These are phyloP conservation scores for Collybiopsis confluens DNA, from an alignment of 768 basidiomycete species.

Conservation along the genomic window DNA sequence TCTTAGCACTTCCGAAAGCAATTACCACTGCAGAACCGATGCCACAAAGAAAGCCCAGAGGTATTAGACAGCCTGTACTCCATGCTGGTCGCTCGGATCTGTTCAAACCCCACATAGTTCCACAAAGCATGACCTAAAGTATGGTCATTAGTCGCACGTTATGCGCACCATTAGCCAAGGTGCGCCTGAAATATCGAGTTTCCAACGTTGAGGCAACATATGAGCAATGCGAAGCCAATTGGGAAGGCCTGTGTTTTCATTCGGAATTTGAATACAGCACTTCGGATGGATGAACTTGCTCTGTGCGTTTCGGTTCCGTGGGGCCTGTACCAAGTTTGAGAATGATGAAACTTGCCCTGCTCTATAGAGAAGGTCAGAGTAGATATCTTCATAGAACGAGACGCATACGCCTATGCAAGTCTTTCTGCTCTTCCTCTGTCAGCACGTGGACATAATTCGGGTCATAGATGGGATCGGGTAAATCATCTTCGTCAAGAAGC, in stretches of 20 bases:
- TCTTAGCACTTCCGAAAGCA: constrained; percentile 66
- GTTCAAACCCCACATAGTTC: constrained; percentile 78
- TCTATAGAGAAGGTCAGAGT: constrained; percentile 31
- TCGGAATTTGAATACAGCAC: not conserved
- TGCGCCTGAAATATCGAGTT: constrained; percentile 86
- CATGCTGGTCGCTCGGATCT: constrained; percentile 68
- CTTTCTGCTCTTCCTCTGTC: constrained; percentile 57
- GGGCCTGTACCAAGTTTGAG: constrained; percentile 83
- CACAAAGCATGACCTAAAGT: constrained; percentile 61
- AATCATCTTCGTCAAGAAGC: constrained; percentile 70
- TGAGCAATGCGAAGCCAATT: constrained; percentile 60
- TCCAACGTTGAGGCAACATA: constrained; percentile 67
- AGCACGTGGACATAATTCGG: constrained; percentile 69
- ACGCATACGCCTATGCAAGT: constrained; percentile 59
- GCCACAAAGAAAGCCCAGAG: constrained; percentile 70
- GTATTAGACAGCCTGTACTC: constrained; percentile 68
- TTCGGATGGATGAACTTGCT: constrained; percentile 29
- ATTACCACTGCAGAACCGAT: constrained; percentile 72
- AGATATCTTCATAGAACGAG: not conserved
- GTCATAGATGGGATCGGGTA: constrained; percentile 75
- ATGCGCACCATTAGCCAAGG: too few species aligned
- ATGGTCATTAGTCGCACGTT: too few species aligned
- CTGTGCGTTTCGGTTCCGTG: constrained; percentile 81
- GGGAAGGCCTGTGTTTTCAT: constrained; percentile 42
- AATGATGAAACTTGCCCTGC: constrained; percentile 63